Conservation (phyloP, 139 green algal genomes). For the Yamagishiella unicocca region DNA sequence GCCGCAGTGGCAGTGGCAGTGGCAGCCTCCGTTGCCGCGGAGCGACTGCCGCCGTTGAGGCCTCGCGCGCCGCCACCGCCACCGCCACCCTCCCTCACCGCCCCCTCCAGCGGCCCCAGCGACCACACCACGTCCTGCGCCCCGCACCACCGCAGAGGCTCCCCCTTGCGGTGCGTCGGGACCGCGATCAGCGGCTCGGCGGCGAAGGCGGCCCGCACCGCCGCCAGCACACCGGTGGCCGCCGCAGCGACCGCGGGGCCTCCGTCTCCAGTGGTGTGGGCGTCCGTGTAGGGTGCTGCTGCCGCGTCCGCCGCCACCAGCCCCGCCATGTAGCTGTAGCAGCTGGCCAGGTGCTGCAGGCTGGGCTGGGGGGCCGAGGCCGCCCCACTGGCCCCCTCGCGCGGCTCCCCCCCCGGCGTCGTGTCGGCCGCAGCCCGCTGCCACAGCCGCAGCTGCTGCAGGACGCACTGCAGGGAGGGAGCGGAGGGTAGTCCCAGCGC, state of each 20-base stretch:
- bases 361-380: not conserved
- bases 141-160: not conserved
- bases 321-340: slow-evolving; percentile 9
- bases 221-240: not conserved
- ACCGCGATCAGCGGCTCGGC: not conserved
- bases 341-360: not conserved
- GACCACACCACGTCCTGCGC: not conserved
- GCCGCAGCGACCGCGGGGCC: not conserved
- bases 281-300: not conserved
- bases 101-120: slow-evolving; percentile 1
- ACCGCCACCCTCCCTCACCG: not conserved
- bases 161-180: not conserved
- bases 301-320: slow-evolving; percentile 1
- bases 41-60: not conserved
- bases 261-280: too few species aligned
- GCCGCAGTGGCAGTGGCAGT: not conserved
- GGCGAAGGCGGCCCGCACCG: not conserved
- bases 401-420: too few species aligned
- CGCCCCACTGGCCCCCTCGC: too few species aligned
- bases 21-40: not conserved
- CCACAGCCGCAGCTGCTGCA: slow-evolving; percentile 21
- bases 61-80: not conserved
- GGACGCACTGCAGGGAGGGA: not conserved
- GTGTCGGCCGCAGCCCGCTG: not conserved
- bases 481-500: slow-evolving; percentile 1